Evolutionary conservation across 2,329 filamentous ascomycete genomes (phyloP).

Genomic region (Apiospora phragmitis): DNA sequence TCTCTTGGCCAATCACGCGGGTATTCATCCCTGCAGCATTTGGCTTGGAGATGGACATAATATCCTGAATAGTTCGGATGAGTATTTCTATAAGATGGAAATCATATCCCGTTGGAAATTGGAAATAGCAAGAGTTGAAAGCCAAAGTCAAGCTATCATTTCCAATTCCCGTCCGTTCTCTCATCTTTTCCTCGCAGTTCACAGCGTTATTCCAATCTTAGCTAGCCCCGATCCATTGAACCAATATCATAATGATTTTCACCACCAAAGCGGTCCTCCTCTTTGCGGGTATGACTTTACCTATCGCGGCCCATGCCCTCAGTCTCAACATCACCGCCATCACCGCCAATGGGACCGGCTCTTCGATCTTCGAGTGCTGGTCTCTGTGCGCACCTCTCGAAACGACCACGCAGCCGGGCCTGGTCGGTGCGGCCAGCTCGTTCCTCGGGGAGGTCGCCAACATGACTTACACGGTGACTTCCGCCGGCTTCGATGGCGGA

Average conservation of each 20-base stretch:
- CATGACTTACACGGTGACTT: constrained; percentile 36
- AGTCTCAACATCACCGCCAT: constrained; percentile 44
- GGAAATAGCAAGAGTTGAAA: background rate
- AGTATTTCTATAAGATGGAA: background rate
- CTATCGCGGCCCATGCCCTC: background rate
- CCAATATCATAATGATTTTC: background rate
- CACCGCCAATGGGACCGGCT: constrained; percentile 31
- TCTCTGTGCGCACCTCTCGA: constrained; percentile 36
- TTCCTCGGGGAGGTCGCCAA: constrained; percentile 34
- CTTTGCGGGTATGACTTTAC: background rate
- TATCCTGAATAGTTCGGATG: background rate
- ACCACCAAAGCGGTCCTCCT: background rate
- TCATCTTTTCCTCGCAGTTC: background rate
- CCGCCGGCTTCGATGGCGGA: constrained; percentile 38
- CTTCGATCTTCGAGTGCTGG: constrained; percentile 45
- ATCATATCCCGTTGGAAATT: background rate
- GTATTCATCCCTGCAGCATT: background rate
- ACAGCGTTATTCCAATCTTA: background rate
- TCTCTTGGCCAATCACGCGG: background rate
- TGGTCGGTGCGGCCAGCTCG: constrained; percentile 28
- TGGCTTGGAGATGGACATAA: background rate
- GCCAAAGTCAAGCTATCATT: background rate
- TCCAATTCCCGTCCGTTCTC: background rate
- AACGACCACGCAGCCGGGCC: constrained; percentile 32
- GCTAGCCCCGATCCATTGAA: background rate